Conservation (phyloP, 352 stramenopile species). For the Globisporangium apiculatum region DNA sequence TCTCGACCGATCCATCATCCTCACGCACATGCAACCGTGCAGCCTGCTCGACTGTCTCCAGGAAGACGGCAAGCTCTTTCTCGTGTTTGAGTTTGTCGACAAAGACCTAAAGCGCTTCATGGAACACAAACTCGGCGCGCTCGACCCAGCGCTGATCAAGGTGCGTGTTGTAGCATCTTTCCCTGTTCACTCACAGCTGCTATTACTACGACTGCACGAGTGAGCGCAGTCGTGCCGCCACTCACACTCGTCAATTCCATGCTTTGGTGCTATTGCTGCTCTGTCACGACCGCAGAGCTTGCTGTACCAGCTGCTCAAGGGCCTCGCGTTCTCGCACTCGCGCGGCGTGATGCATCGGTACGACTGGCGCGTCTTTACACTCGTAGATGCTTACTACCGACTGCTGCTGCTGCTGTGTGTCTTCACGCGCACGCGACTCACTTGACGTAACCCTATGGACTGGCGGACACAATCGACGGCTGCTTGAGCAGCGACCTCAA, state of each 20-base stretch:
- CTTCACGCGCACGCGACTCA: not conserved
- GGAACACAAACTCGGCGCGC: constrained; percentile 77
- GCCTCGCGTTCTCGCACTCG: constrained; percentile 83
- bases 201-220: too few species aligned
- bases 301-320: constrained; percentile 84
- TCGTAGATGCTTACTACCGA: too few species aligned
- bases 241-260: too few species aligned
- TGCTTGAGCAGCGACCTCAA: constrained; percentile 89
- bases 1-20: not conserved
- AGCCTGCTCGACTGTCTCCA: constrained; percentile 94
- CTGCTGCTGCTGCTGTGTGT: not conserved
- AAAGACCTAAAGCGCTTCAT: constrained; percentile 96
- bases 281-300: constrained; percentile 26
- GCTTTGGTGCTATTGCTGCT: too few species aligned
- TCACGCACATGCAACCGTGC: not conserved
- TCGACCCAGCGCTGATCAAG: constrained; percentile 62
- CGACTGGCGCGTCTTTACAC: not conserved
- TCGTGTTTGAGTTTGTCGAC: constrained; percentile 99
- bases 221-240: not conserved
- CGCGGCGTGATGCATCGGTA: constrained; percentile 86
- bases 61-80: constrained; percentile 94
- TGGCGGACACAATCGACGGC: too few species aligned
- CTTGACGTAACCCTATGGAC: too few species aligned
- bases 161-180: constrained; percentile 9
- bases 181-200: too few species aligned